A percentile compares a stretch with the other conserved stretches of the same genome.
Conservation (phyloP, 2,329 filamentous ascomycete species). For the Lasiodiplodia sp. region DNA sequence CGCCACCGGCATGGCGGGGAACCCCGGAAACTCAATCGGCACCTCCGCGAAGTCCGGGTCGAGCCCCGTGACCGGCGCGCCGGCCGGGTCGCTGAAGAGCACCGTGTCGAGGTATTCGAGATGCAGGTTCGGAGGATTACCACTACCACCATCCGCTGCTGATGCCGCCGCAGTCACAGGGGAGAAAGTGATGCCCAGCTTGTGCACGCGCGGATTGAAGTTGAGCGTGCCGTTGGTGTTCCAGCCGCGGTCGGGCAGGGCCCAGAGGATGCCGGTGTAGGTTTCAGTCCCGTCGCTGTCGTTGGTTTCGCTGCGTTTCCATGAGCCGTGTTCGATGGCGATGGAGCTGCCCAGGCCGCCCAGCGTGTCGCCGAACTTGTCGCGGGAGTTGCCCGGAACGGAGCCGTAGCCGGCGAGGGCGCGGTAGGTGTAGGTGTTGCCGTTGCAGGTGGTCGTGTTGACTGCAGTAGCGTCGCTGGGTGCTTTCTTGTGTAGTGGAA, state of each 20-base stretch:
- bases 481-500: background rate
- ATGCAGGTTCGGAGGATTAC: conserved; percentile 61
- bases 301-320: conserved; percentile 61
- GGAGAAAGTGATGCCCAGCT: conserved; percentile 67
- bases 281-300: conserved; percentile 51
- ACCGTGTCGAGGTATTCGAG: conserved; percentile 71
- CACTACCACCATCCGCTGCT: conserved; percentile 55
- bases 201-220: conserved; percentile 68
- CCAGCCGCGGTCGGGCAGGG: conserved; percentile 74
- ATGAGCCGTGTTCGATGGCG: conserved; percentile 66
- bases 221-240: conserved; percentile 70
- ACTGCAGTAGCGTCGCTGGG: background rate
- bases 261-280: conserved; percentile 69
- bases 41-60: conserved; percentile 65
- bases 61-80: conserved; percentile 68
- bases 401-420: conserved; percentile 72
- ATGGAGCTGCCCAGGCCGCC: conserved; percentile 72
- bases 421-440: conserved; percentile 69
- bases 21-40: conserved; percentile 60
- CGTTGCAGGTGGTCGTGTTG: conserved; percentile 60
- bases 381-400: conserved; percentile 63
- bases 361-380: conserved; percentile 74
- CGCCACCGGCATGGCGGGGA: conserved; percentile 68
- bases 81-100: conserved; percentile 68
- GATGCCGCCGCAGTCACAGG: conserved; percentile 60